These are phyloP conservation scores for Dictyostelium capitatum DNA, from an alignment of 78 protist genomes.

Conservation along the genomic window DNA sequence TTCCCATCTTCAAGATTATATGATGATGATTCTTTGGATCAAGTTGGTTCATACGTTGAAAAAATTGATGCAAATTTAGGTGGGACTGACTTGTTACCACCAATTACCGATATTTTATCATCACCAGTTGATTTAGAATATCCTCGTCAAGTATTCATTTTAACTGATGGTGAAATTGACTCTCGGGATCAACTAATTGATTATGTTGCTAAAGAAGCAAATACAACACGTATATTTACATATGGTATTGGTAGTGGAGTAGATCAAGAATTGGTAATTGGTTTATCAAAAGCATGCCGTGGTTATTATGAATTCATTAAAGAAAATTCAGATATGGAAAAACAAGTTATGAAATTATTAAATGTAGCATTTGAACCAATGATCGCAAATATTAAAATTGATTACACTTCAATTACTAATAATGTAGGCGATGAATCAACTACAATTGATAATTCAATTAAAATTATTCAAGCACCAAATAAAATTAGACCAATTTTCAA, in stretches of 20 bases:
- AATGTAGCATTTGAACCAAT: slow-evolving; percentile 27
- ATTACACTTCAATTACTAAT: slow-evolving; percentile 16
- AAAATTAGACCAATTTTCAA: slow-evolving; percentile 38
- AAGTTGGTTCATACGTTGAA: neutral
- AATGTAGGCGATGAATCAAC: too few relatives aligned
- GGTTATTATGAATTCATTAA: slow-evolving; percentile 52
- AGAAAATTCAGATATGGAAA: slow-evolving; percentile 10
- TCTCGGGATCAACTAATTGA: neutral
- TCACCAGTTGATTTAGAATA: neutral
- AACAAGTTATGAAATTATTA: slow-evolving; percentile 37
- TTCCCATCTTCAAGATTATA: neutral
- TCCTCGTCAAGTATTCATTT: slow-evolving; percentile 71
- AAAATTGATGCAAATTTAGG: slow-evolving; percentile 46
- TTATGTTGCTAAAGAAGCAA: slow-evolving; percentile 17
- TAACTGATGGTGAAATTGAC: slow-evolving; percentile 64
- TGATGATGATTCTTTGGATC: slow-evolving; percentile 5
- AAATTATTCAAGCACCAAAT: slow-evolving; percentile 25
- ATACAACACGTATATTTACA: slow-evolving; percentile 53
- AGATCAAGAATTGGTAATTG: slow-evolving; percentile 15
- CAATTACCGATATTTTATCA: slow-evolving; percentile 34
- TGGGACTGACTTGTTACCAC: slow-evolving; percentile 57
- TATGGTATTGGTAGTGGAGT: slow-evolving; percentile 64
- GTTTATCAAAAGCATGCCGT: slow-evolving; percentile 36
- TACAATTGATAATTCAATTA: too few relatives aligned
- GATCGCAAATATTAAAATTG: slow-evolving; percentile 20